Percentiles rank a stretch among this genome's conserved stretches.
phyloP scores from a whole-genome alignment of 495 filamentous ascomycete genomes.

The Staphylotrichum longicolle region DNA sequence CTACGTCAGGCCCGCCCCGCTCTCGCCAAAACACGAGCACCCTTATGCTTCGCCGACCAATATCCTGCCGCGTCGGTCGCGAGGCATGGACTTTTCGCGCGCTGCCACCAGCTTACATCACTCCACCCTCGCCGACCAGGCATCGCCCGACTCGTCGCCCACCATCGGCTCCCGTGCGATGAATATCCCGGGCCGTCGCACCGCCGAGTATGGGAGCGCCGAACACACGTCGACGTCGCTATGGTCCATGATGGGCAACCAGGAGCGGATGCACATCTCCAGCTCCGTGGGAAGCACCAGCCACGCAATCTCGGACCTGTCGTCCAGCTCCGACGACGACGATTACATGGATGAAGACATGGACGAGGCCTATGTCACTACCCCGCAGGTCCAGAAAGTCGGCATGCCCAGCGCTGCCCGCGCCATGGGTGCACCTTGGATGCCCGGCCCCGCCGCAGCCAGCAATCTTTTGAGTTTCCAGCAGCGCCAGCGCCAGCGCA shows the following conservation, averaged over 20 bases:
- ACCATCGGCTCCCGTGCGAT: slow-evolving; percentile 75
- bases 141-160: slow-evolving; percentile 92
- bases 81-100: slow-evolving; percentile 87
- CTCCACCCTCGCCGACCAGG: slow-evolving; percentile 83
- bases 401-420: slow-evolving; percentile 46
- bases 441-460: slow-evolving; percentile 58
- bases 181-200: slow-evolving; percentile 61
- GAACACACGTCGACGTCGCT: slow-evolving; percentile 44
- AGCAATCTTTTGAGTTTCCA: slow-evolving; percentile 76
- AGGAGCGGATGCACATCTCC: slow-evolving; percentile 73
- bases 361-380: slow-evolving; percentile 71
- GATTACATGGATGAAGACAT: slow-evolving; percentile 79
- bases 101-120: slow-evolving; percentile 95
- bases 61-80: slow-evolving; percentile 78
- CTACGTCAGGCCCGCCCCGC: slow-evolving; percentile 62
- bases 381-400: slow-evolving; percentile 60
- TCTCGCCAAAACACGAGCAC: slow-evolving; percentile 82
- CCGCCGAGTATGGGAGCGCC: slow-evolving; percentile 35
- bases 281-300: slow-evolving; percentile 82
- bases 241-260: slow-evolving; percentile 50
- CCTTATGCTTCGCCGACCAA: slow-evolving; percentile 71
- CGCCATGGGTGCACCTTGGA: slow-evolving; percentile 55
- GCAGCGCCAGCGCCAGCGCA: slow-evolving; percentile 67
- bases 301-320: slow-evolving; percentile 75
- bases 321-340: slow-evolving; percentile 71